Percentiles rank a stretch among this genome's conserved stretches.
Evolutionary conservation across 2,329 filamentous ascomycete species (phyloP).

Genomic region (Ceratocystis eucalypticola): DNA sequence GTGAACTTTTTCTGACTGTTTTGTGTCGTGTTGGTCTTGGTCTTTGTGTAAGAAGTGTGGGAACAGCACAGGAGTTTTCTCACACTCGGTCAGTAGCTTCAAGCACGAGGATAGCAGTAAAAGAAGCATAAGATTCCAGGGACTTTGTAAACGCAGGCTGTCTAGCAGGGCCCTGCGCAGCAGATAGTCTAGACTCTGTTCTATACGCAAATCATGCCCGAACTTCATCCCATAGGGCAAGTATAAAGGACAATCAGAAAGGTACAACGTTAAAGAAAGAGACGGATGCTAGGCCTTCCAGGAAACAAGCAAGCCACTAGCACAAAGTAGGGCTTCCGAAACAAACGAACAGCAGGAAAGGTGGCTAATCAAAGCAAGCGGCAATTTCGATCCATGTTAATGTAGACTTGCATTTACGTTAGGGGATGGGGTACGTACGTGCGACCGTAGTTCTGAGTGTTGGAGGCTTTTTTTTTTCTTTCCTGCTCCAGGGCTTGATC

Average conservation of each 20-base stretch:
- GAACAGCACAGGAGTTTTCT: no score
- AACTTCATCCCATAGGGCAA: background rate
- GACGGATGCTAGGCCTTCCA: background rate
- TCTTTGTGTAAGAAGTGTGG: no score
- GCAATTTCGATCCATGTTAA: background rate
- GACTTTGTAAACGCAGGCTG: no score
- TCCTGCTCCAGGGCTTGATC: background rate
- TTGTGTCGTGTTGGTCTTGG: no score
- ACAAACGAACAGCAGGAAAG: background rate
- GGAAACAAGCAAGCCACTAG: background rate
- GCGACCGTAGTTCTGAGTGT: background rate
- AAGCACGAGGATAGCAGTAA: no score
- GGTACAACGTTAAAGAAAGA: background rate
- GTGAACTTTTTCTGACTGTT: no score
- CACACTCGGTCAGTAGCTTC: no score
- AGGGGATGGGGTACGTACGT: background rate
- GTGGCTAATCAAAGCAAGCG: background rate
- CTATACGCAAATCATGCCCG: background rate
- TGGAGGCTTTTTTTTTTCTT: background rate
- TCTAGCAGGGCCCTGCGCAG: no score
- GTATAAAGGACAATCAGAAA: background rate
- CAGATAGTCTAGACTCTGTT: background rate
- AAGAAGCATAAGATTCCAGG: no score
- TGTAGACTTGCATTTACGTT: background rate
- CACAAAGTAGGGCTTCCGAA: background rate